These are phyloP conservation scores for Rhizopus delemar DNA, from an alignment of 371 early-diverging fungal species.

Conservation along the genomic window DNA sequence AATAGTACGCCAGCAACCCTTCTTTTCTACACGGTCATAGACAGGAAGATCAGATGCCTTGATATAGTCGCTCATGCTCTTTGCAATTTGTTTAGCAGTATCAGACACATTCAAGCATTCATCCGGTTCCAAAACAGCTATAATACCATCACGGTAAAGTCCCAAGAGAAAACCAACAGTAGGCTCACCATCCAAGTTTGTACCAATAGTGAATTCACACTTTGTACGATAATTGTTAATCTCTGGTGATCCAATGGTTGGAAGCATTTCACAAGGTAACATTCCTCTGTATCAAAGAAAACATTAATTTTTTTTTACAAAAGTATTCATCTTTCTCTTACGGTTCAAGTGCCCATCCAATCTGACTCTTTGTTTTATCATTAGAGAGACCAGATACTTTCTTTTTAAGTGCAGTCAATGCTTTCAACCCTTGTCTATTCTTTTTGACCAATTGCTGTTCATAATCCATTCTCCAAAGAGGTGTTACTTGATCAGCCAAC, in stretches of 20 bases:
- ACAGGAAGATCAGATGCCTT: slow-evolving; percentile 42
- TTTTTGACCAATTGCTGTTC: slow-evolving; percentile 46
- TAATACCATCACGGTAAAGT: slow-evolving; percentile 60
- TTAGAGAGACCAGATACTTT: slow-evolving; percentile 29
- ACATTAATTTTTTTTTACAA: neutral
- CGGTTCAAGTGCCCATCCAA: slow-evolving; percentile 30
- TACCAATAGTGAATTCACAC: slow-evolving; percentile 81
- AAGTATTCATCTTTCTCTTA: neutral
- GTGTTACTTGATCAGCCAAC: slow-evolving; percentile 76
- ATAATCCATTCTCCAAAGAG: slow-evolving; percentile 56
- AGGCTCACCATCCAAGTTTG: slow-evolving; percentile 51
- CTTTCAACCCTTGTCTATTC: slow-evolving; percentile 27
- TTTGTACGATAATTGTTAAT: slow-evolving; percentile 74
- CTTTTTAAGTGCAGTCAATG: slow-evolving; percentile 30
- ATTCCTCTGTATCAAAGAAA: slow-evolving; percentile 8
- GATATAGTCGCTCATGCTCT: slow-evolving; percentile 52
- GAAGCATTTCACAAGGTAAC: slow-evolving; percentile 49
- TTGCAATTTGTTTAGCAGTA: slow-evolving; percentile 55
- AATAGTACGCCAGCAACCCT: slow-evolving; percentile 68
- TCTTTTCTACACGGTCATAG: slow-evolving; percentile 60
- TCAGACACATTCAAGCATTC: slow-evolving; percentile 57
- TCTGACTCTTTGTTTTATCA: slow-evolving; percentile 16
- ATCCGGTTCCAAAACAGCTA: slow-evolving; percentile 51
- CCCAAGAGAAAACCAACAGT: slow-evolving; percentile 76
- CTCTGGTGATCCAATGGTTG: slow-evolving; percentile 67